Evolutionary conservation across 139 green algal genomes (phyloP).

Genomic region (Micromonas pusilla): DNA sequence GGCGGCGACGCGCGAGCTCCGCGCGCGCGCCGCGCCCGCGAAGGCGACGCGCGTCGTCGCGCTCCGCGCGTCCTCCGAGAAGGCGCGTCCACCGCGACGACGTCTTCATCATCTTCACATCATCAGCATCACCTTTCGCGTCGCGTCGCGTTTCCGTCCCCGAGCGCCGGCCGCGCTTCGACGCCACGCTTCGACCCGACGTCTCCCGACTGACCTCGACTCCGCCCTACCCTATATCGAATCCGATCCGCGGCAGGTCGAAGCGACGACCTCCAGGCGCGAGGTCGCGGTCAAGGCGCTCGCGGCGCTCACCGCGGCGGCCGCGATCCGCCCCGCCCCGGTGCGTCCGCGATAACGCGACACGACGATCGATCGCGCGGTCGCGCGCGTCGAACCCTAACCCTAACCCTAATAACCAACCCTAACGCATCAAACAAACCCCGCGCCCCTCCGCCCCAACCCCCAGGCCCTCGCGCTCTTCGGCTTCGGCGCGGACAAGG

Average conservation of each 20-base stretch:
- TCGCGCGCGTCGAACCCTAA: no score
- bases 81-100: no score
- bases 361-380: background rate
- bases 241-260: background rate
- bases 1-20: background rate
- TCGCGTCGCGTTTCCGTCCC: no score
- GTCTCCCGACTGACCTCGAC: background rate
- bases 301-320: background rate
- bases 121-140: background rate
- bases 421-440: no score
- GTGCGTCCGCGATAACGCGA: background rate
- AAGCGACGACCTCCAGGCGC: background rate
- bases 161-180: no score
- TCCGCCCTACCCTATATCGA: background rate
- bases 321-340: background rate
- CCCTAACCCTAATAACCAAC: no score
- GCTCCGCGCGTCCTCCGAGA: no score
- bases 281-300: background rate
- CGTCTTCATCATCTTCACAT: background rate
- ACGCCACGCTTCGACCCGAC: no score
- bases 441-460: no score
- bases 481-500: conserved; percentile 19
- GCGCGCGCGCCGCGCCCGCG: no score
- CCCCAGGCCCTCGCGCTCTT: conserved; percentile 20
- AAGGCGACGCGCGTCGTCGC: no score